phyloP scores from a whole-genome alignment of 495 filamentous ascomycete genomes.

The Oidiodendron maius region DNA sequence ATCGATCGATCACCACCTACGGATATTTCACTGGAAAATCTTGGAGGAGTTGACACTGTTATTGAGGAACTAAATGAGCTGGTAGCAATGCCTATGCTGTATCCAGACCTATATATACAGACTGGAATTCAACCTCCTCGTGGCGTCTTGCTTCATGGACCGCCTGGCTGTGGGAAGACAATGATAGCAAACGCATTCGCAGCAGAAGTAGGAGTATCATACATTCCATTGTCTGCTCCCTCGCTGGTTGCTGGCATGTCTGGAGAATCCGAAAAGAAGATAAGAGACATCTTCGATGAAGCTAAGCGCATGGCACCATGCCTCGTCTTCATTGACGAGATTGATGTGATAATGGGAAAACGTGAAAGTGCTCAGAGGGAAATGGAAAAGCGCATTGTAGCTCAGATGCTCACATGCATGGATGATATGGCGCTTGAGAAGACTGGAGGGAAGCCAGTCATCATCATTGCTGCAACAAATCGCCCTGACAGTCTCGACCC shows the following conservation, averaged over 20 bases:
- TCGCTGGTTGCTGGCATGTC: slow-evolving; percentile 92
- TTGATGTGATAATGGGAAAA: slow-evolving; percentile 93
- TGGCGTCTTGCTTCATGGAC: slow-evolving; percentile 88
- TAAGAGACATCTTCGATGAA: slow-evolving; percentile 86
- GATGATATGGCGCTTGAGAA: slow-evolving; percentile 76
- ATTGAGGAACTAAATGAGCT: slow-evolving; percentile 72
- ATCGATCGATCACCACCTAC: slow-evolving; percentile 67
- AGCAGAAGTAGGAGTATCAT: slow-evolving; percentile 76
- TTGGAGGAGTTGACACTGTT: slow-evolving; percentile 81
- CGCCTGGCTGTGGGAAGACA: slow-evolving; percentile 93
- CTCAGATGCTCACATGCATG: slow-evolving; percentile 86
- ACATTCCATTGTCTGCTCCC: slow-evolving; percentile 83
- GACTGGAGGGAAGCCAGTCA: slow-evolving; percentile 82
- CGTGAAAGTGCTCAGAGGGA: slow-evolving; percentile 90
- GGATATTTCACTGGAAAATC: slow-evolving; percentile 68
- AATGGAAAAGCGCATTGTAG: slow-evolving; percentile 96
- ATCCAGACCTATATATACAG: slow-evolving; percentile 52
- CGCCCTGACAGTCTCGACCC: slow-evolving; percentile 86
- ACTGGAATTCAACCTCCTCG: slow-evolving; percentile 72
- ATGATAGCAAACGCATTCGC: slow-evolving; percentile 90
- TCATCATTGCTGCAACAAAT: slow-evolving; percentile 91
- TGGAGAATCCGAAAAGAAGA: slow-evolving; percentile 91
- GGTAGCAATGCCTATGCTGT: slow-evolving; percentile 72
- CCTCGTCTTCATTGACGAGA: slow-evolving; percentile 92
- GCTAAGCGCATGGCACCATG: slow-evolving; percentile 85